Base-by-base conservation (phyloP, 1,284 basidiomycete species). In the Lentinula novae-zelandiae region DNA sequence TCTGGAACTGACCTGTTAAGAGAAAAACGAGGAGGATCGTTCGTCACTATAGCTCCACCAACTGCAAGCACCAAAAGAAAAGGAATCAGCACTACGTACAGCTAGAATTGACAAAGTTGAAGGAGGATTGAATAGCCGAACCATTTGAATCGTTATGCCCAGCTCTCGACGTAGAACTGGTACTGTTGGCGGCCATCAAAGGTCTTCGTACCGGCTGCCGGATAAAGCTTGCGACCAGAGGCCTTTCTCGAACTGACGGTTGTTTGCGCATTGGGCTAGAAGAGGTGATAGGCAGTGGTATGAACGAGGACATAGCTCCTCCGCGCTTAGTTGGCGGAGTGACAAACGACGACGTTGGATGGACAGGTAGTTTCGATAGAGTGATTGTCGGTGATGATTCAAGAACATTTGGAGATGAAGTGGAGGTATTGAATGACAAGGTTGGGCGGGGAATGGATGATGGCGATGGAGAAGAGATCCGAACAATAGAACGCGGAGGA, bases 1-100 rank as follows among this genome's bases (percentile, higher is more conserved):
- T 34, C 22, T 27, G 31, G 34, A 44, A 36, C 27, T 52, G 52
- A 56, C 56, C 59, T 60, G 49, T 63, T 68, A 59, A 34, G 65
- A 63, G 68, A 64, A 70, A 54, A 54, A 27, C 53, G 53, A 40
- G 71, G 68, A 73, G 68, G 67, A 64, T 72, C 65, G 70, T 76
- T 74, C 66, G 58, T 42, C 38, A 58, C 40, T 58, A 72, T 71
- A 67, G 70, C 44, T 61, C 69, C 61, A 67, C 74, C 72, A 70
- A 68, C 75, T 77, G 74, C 71, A 70, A 67, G 15, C 22, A 56
- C 44, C 53, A 68, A 67, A 62, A 66, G 70, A 64, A 67, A 65
- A 70, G 57, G 59, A 72, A 80, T 82, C 69, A 82, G 82, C 77
- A 75, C 76, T 73, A 82, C 82, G 78, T 82, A 84, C 84, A 61